Evolutionary conservation across 164 flowering plant genomes (phyloP).

Genomic region (Chloranthus sessilifolius): DNA sequence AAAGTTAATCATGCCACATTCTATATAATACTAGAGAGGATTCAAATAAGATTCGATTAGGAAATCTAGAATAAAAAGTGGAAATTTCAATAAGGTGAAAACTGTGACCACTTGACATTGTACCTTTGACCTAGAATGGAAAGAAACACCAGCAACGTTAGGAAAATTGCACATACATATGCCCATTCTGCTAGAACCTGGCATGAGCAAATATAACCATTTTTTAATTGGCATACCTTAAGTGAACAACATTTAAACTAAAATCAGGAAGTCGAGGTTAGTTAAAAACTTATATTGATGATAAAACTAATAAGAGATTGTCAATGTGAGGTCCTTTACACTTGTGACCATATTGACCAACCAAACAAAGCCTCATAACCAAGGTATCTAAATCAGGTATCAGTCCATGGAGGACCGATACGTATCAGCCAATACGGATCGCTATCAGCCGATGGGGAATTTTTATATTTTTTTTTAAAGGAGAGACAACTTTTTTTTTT

Average conservation of each 20-base stretch:
- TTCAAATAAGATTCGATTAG: background rate
- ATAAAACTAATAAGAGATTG: too few species aligned
- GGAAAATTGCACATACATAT: slow-evolving; percentile 27
- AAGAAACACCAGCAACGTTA: slow-evolving; percentile 31
- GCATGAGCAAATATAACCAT: slow-evolving; percentile 7
- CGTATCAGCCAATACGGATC: too few species aligned
- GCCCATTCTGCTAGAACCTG: slow-evolving; percentile 82
- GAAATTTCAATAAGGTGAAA: background rate
- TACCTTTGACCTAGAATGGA: slow-evolving; percentile 45
- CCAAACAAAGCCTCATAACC: background rate
- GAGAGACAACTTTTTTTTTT: too few species aligned
- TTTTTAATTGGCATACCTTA: too few species aligned
- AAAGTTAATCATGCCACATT: slow-evolving; percentile 3
- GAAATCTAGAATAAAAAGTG: background rate
- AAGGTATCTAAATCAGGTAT: too few species aligned
- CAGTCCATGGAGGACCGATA: too few species aligned
- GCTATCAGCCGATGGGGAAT: too few species aligned
- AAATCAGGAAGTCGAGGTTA: too few species aligned
- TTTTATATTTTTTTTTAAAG: too few species aligned
- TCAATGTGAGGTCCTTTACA: background rate
- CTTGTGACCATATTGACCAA: background rate
- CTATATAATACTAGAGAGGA: background rate
- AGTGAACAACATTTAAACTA: too few species aligned
- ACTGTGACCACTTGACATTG: background rate
- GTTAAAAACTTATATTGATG: too few species aligned